Evolutionary conservation across 2,329 filamentous ascomycete genomes (phyloP).

Genomic region (Hymenoscyphus fraxineus): DNA sequence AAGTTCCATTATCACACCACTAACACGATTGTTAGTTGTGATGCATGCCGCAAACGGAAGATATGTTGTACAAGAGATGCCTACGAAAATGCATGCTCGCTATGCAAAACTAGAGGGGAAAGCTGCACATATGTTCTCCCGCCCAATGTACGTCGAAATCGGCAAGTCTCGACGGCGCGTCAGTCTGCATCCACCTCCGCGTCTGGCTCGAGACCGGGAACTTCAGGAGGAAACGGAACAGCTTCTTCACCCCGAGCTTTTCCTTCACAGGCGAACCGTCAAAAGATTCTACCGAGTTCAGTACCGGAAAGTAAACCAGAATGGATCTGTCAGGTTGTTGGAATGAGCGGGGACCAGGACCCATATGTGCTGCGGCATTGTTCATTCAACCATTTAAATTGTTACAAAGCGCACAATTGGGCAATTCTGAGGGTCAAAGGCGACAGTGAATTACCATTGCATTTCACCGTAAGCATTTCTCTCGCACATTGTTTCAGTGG

Average conservation of each 20-base stretch:
- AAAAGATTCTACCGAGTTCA: not conserved
- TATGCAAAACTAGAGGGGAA: constrained; percentile 27
- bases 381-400: constrained; percentile 29
- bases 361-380: constrained; percentile 29
- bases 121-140: constrained; percentile 28
- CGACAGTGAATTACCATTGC: constrained; percentile 21
- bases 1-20: constrained; percentile 2
- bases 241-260: constrained; percentile 17
- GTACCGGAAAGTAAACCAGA: constrained; percentile 8
- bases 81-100: constrained; percentile 25
- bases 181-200: constrained; percentile 1
- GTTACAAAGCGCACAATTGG: constrained; percentile 28
- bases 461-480: constrained; percentile 24
- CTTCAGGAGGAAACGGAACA: constrained; percentile 14
- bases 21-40: constrained; percentile 21
- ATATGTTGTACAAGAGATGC: constrained; percentile 31
- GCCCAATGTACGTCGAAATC: constrained; percentile 25
- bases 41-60: constrained; percentile 30
- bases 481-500: not conserved
- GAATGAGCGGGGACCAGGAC: constrained; percentile 30
- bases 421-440: constrained; percentile 26
- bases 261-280: constrained; percentile 5
- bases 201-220: constrained; percentile 12
- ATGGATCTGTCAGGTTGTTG: constrained; percentile 29
- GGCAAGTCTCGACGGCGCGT: constrained; percentile 10